Evolutionary conservation across 805 yeast genomes (phyloP).

Genomic region (Metschnikowia borealis): DNA sequence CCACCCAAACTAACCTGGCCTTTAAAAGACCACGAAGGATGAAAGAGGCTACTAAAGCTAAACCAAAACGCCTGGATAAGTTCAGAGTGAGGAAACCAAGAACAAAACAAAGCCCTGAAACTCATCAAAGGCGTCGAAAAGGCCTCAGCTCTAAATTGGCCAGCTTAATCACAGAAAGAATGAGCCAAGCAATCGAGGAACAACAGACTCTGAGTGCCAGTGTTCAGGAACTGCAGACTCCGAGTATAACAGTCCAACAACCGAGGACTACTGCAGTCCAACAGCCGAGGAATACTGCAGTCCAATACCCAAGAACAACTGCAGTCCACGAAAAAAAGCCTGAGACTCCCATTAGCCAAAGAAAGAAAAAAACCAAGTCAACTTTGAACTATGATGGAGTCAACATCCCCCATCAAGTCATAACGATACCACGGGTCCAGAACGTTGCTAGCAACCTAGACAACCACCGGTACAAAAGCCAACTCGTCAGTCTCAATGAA

Average conservation of each 20-base stretch:
- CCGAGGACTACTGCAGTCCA: too few species aligned
- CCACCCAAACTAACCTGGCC: background rate
- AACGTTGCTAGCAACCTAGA: background rate
- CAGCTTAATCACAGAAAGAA: background rate
- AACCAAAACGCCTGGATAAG: background rate
- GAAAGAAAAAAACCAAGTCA: background rate
- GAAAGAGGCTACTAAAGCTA: background rate
- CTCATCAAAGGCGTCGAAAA: too few species aligned
- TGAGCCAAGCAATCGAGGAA: background rate
- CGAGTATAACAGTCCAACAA: too few species aligned
- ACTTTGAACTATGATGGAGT: constrained; percentile 7
- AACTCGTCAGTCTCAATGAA: constrained; percentile 6
- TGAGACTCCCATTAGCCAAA: background rate
- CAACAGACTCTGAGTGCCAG: background rate
- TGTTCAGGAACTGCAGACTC: background rate
- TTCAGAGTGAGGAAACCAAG: background rate
- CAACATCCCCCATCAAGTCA: background rate
- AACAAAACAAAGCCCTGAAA: background rate
- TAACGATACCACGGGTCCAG: constrained; percentile 1
- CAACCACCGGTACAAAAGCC: background rate
- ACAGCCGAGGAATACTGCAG: too few species aligned
- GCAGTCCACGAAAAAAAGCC: background rate
- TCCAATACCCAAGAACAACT: too few species aligned
- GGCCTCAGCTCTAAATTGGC: background rate
- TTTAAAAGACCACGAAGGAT: background rate